These are phyloP conservation scores for Rubia yunnanensis DNA, from an alignment of 257 asterid species.

Conservation along the genomic window DNA sequence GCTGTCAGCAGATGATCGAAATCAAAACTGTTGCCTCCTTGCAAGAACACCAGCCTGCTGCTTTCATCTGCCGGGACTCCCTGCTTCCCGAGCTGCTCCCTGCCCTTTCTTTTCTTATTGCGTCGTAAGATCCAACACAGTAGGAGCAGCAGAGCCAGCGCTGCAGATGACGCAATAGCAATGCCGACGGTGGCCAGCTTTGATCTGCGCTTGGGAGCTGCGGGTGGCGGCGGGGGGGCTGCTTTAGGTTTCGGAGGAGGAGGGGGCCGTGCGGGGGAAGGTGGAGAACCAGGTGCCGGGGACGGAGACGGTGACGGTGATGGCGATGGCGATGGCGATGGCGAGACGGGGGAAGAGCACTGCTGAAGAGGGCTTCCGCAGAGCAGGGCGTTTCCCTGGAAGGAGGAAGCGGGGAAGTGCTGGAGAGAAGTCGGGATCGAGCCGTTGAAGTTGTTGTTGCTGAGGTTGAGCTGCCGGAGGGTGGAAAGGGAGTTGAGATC, in stretches of 20 bases:
- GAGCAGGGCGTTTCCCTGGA: conserved; percentile 47
- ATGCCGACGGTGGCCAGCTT: conserved; percentile 42
- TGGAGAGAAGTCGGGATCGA: conserved; percentile 53
- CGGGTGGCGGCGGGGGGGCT: conserved; percentile 12
- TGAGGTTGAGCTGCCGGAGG: conserved; percentile 45
- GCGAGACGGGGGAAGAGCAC: conserved; percentile 42
- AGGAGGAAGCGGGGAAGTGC: conserved; percentile 52
- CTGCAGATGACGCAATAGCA: conserved; percentile 36
- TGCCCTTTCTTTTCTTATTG: conserved; percentile 23
- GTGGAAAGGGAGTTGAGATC: conserved; percentile 39
- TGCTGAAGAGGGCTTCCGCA: conserved; percentile 56
- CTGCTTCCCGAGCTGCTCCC: background rate
- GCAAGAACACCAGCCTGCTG: conserved; percentile 78
- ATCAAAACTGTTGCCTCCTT: conserved; percentile 55
- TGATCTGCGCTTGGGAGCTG: conserved; percentile 17
- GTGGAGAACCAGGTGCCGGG: conserved; percentile 14
- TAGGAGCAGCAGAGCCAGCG: conserved; percentile 21
- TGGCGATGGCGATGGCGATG: conserved; percentile 32
- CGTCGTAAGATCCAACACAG: conserved; percentile 22
- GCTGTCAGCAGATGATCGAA: conserved; percentile 89
- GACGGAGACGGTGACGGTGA: conserved; percentile 15
- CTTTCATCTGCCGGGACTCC: conserved; percentile 71
- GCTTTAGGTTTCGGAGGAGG: conserved; percentile 19
- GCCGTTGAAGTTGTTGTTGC: conserved; percentile 52
- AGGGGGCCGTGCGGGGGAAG: background rate